Percentiles rank a stretch among this genome's conserved stretches.
Conservation (phyloP, 2,329 filamentous ascomycete species). For the Nemania diffusa region DNA sequence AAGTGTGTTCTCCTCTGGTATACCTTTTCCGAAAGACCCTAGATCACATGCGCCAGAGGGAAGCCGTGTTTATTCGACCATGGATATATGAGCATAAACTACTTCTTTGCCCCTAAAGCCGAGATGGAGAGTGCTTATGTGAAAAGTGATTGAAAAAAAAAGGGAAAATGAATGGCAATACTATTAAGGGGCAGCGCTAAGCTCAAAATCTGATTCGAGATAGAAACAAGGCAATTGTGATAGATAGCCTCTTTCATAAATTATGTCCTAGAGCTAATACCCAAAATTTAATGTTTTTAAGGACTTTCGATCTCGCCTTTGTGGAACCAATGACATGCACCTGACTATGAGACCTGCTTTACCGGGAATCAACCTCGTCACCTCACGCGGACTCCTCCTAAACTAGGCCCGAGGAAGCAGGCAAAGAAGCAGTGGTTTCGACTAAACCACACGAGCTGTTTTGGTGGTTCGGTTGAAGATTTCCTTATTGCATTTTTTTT, state of each 20-base stretch:
- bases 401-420: too few species aligned
- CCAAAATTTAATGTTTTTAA: background rate
- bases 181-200: background rate
- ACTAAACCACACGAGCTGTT: background rate
- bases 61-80: background rate
- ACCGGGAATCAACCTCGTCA: too few species aligned
- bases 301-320: background rate
- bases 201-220: background rate
- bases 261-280: background rate
- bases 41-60: conserved; percentile 3
- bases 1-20: conserved; percentile 37
- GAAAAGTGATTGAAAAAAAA: background rate
- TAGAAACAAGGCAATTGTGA: background rate
- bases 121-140: background rate
- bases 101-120: background rate
- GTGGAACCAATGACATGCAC: background rate
- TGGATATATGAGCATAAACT: background rate
- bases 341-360: too few species aligned
- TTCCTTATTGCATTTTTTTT: background rate
- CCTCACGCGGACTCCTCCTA: too few species aligned
- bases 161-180: background rate
- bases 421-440: too few species aligned
- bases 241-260: background rate
- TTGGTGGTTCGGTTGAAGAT: background rate
- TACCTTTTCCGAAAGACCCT: conserved; percentile 27